Base-by-base conservation (phyloP, 225 moss, liverwort and hornwort genomes). In the Anthoceros angustus region DNA sequence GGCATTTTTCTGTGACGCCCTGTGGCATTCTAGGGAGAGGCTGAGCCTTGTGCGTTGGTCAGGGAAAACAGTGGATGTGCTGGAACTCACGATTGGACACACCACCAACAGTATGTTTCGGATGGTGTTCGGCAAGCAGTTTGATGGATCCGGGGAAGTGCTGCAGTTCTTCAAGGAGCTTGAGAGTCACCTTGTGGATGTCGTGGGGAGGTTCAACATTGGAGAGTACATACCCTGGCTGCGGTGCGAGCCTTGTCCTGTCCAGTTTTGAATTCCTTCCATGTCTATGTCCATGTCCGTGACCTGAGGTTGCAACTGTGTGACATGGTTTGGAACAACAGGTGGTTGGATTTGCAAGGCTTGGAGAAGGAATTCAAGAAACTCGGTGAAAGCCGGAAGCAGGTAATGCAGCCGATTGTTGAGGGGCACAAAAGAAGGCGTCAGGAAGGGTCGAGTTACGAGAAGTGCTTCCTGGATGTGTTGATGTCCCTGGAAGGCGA, bases 401-500 rank as follows among this genome's bases (percentile, higher is more conserved):
- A 55, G 55, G 23, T 55, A 23, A 55, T 55, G 55, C 10, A 7
- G 8, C 18, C 8, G 0, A 7, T 55, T 18, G n/a, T 55, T 15
- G 55, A 55, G 55, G 7, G 23, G 55, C 55, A 55, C 55, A 55
- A 55, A 23, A 18, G 7, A 20, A 7, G 23, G 14, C 8, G n/a
- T 18, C 7, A 0, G 55, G 8, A 18, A 55, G 10, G 23, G 2
- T 18, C 55, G n/a, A 55, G 55, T 9, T 23, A 15, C n/a, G n/a
- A 55, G 6, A 68, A 68, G 69, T 68, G 74, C 38, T 55, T 80
- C 50, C 67, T 85, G 55, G 84, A 85, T 77, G 75, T 82, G 39
- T 61, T 85, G 66, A 62, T 85, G 73, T 70, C 70, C 38, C 49
- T 82, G 10, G 70, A 75, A 14, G 79, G 67, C n/a, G 77, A 79